Evolutionary conservation across 2,329 filamentous ascomycete species (phyloP), one percentile per base, ranked within the genome.

Genomic region (Phyllosticta ampelicida): DNA sequence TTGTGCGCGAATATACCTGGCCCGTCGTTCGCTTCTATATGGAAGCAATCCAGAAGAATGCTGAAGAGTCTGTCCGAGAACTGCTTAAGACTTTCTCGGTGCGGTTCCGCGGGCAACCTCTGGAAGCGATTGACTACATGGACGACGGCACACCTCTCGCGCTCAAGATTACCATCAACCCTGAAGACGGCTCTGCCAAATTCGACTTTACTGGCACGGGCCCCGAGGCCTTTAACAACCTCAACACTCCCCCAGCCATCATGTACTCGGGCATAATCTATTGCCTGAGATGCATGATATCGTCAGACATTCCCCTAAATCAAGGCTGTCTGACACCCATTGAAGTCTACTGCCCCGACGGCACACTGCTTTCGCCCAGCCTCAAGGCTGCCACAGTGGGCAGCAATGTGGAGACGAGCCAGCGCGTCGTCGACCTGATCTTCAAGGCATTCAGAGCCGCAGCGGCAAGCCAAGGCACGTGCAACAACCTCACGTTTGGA

Each of bases 221-320:
- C 1, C 58, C 61, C 16, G 53, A 64, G 18, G 55, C 60, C n/a
- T 63, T 53, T 20, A 54, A 56, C 9, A 64, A 62, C 52, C 49
- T 54, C 55, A 63, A 64, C 60, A 68, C 67, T 10, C 61, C 63
- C 1, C 52, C 54, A 9, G 60, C 60, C 23, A 62, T 63, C 52
- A 66, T 66, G 71, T 92, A 87, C 65, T 84, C 79, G 9, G 91
- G 73, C 29, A 71, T 74, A 52, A 73, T 75, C 56, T 75, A 74
- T 59, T 66, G 63, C 19, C 63, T 75, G 18, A 67, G 73, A 2
- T 72, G 70, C 48, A 63, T 75, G 2, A 63, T 74, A 21, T 61
- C 65, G 18, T 30, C 62, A 0, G 71, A 75, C 26, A 73, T 75
- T 5, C 73, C 73, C 0, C 66, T 75, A 0, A 75, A 75, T 61